Evolutionary conservation across 139 green algal genomes (phyloP).

Genomic region (Chlamydomonas applanata): DNA sequence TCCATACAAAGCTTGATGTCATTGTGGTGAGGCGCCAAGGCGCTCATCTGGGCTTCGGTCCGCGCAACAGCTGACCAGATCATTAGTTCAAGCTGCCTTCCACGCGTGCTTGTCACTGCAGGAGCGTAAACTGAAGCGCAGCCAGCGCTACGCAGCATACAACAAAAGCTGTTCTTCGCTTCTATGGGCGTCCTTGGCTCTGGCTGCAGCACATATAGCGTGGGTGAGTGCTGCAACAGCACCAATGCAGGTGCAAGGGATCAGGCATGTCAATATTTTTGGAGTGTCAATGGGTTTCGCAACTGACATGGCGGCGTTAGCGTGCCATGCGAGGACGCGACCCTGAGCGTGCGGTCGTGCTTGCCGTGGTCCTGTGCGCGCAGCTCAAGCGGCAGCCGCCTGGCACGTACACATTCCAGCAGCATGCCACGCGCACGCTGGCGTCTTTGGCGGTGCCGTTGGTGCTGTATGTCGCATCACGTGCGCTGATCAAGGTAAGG

Average conservation of each 20-base stretch:
- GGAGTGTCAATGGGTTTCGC: too few species aligned
- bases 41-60: not conserved
- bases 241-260: too few species aligned
- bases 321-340: too few species aligned
- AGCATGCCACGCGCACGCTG: constrained; percentile 33
- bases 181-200: too few species aligned
- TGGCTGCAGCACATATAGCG: too few species aligned
- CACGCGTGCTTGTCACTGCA: not conserved
- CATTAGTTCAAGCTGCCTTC: too few species aligned
- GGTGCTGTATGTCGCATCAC: constrained; percentile 17
- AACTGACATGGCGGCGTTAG: too few species aligned
- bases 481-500: not conserved
- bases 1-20: constrained; percentile 26
- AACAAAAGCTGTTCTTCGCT: not conserved
- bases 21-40: constrained; percentile 12
- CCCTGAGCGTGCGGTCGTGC: too few species aligned
- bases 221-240: too few species aligned
- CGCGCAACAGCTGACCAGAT: not conserved
- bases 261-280: too few species aligned
- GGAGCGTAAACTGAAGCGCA: constrained; percentile 18
- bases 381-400: not conserved
- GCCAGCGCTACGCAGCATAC: constrained; percentile 9
- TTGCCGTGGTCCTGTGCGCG: not conserved
- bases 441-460: constrained; percentile 32
- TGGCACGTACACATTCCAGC: constrained; percentile 20